These are phyloP conservation scores for sunflower (Helianthus annuus) DNA, from an alignment of 129 eudicot species.

Conservation along the genomic window DNA sequence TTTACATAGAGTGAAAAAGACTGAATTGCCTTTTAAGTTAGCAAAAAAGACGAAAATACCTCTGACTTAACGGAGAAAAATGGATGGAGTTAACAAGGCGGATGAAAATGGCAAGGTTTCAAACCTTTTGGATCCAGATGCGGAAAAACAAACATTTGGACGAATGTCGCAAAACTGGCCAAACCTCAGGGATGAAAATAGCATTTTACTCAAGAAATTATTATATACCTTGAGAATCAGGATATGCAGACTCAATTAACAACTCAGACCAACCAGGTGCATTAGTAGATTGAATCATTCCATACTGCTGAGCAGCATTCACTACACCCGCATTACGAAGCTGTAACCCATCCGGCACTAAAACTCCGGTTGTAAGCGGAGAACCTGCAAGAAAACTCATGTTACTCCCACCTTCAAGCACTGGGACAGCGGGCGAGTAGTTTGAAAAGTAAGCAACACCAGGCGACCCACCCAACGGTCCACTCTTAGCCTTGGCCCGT, in stretches of 20 bases:
- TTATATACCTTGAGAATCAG: slow-evolving; percentile 58
- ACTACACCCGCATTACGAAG: neutral
- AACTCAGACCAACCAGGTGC: slow-evolving; percentile 47
- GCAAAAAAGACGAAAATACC: no score
- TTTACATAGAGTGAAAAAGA: no score
- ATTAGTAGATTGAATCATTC: slow-evolving; percentile 29
- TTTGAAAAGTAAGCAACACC: slow-evolving; percentile 54
- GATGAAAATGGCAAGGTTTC: neutral
- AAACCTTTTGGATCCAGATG: no score
- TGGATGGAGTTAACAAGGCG: neutral
- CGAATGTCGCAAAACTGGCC: no score
- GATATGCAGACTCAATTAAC: slow-evolving; percentile 49
- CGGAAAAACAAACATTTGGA: no score
- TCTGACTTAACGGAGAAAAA: neutral
- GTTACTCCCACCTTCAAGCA: slow-evolving; percentile 48
- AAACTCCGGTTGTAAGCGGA: slow-evolving; percentile 64
- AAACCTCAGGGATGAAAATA: no score
- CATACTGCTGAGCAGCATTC: neutral
- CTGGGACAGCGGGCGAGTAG: slow-evolving; percentile 53
- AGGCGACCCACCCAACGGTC: slow-evolving; percentile 67
- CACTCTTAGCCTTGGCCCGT: slow-evolving; percentile 79
- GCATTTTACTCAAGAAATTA: no score
- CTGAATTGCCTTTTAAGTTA: no score
- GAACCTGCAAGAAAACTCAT: slow-evolving; percentile 59
- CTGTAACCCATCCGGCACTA: slow-evolving; percentile 42